Base-by-base conservation (phyloP, 148 eudicot species). In the Amaranthus palmeri region DNA sequence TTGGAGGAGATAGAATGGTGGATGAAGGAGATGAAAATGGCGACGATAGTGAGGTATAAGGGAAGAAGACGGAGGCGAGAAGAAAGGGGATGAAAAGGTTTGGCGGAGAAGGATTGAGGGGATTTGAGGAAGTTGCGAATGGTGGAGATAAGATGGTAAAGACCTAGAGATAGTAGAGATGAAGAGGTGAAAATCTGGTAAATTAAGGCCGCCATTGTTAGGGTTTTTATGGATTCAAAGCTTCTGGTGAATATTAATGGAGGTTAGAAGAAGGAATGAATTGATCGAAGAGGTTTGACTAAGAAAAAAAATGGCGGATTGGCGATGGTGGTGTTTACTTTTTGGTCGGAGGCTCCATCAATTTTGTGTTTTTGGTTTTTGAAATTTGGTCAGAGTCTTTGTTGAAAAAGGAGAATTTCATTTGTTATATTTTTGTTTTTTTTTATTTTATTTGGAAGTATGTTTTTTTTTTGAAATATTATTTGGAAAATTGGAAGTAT, bases 101-200 rank as follows among this genome's bases (percentile, higher is more conserved):
- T 88, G 74, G 97, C 85, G 62, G 67, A 51, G 90, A 83, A 89
- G 46, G 86, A 79, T 17, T 81, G 83, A 0, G 98, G 91, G 79
- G 85, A 87, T 74, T 80, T 86, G 45, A 91, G 90, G 78, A 76
- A 81, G 81, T 85, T 69, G 61, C 77, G 81, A 72, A 81, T 57
- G 84, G 87, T 71, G 85, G 79, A 78, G 86, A 82, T 80, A 11
- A 93, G 86, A 73, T 93, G 88, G 88, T 93, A 93, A 0, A 89
- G 40, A 3, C 92, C 91, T 5, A 86, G 70, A 0, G 85, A 69
- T 0, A 84, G 2, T 11, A 90, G 72, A 2, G 73, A 72, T 17
- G 86, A 51, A 1, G 89, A 86, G 7, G 88, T 59, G 61, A 88
- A 77, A 7, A 85, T n/a, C 46, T 88, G 83, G 73, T 86, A 88